Evolutionary conservation across 371 early-diverging fungal genomes (phyloP).

Genomic region (Nematocida ironsii): DNA sequence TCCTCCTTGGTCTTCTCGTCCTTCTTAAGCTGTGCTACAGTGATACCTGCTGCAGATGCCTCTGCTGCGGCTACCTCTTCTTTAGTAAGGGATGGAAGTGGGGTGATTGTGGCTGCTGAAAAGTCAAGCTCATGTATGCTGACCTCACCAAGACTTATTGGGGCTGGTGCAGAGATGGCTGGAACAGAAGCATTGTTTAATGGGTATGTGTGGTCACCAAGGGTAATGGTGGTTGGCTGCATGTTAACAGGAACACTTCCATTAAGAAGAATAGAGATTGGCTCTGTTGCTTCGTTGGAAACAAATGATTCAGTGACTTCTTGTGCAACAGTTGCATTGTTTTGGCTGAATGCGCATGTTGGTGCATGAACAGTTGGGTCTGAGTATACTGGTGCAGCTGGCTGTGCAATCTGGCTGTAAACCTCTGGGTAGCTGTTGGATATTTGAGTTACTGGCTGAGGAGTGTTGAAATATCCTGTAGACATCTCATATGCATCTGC

Average conservation of each 20-base stretch:
- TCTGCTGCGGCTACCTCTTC: slow-evolving; percentile 14
- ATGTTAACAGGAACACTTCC: slow-evolving; percentile 53
- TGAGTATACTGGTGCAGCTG: neutral
- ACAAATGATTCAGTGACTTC: no score
- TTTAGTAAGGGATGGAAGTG: neutral
- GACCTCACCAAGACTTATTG: neutral
- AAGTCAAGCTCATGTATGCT: neutral
- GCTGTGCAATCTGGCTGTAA: neutral
- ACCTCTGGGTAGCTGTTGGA: no score
- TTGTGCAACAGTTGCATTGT: neutral
- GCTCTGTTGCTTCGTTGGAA: neutral
- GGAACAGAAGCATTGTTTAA: neutral
- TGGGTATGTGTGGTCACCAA: slow-evolving; percentile 50
- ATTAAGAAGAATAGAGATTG: slow-evolving; percentile 40
- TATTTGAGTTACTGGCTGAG: neutral
- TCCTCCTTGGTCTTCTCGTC: slow-evolving; percentile 16
- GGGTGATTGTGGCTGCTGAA: neutral
- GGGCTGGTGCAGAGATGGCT: slow-evolving; percentile 5
- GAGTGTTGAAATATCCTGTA: slow-evolving; percentile 8
- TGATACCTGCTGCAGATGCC: slow-evolving; percentile 22
- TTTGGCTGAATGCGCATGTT: neutral
- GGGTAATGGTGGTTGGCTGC: slow-evolving; percentile 32
- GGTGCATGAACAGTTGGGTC: no score
- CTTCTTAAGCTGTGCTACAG: slow-evolving; percentile 51
- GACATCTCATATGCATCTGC: slow-evolving; percentile 11